Conservation (phyloP, 805 yeast species). For the Wickerhamiella nectarea region DNA sequence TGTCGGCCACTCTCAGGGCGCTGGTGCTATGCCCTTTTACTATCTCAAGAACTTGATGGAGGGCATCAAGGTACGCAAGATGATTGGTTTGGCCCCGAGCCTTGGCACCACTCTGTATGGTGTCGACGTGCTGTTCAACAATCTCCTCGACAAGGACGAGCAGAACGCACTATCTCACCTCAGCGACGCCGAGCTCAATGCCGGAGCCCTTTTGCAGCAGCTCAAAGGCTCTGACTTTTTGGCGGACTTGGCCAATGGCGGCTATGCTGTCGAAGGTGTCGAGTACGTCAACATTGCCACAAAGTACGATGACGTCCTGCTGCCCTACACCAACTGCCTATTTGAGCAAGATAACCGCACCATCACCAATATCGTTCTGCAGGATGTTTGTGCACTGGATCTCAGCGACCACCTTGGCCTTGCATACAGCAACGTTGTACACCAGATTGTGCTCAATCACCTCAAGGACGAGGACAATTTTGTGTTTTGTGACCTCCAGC, state of each 20-base stretch:
- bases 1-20: slow-evolving; percentile 8
- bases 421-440: neutral
- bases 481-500: neutral
- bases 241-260: slow-evolving; percentile 3
- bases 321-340: slow-evolving; percentile 1
- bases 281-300: slow-evolving; percentile 5
- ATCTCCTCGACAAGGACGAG: neutral
- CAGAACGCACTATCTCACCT: neutral
- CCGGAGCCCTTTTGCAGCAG: neutral
- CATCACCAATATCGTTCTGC: slow-evolving; percentile 1
- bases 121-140: neutral
- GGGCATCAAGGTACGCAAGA: slow-evolving; percentile 3
- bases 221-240: neutral
- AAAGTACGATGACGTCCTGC: slow-evolving; percentile 1
- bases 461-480: neutral
- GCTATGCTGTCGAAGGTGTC: slow-evolving; percentile 4
- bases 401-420: slow-evolving; percentile 4
- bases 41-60: slow-evolving; percentile 3
- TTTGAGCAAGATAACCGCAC: neutral
- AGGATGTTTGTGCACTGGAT: neutral
- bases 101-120: neutral
- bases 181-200: neutral
- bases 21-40: slow-evolving; percentile 4
- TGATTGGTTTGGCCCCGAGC: slow-evolving; percentile 2
- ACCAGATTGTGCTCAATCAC: slow-evolving; percentile 2